A percentile compares a stretch with the other conserved stretches of the same genome.
These are phyloP conservation scores for Scalesia atractyloides DNA, from an alignment of 129 eudicot species.

Conservation along the genomic window DNA sequence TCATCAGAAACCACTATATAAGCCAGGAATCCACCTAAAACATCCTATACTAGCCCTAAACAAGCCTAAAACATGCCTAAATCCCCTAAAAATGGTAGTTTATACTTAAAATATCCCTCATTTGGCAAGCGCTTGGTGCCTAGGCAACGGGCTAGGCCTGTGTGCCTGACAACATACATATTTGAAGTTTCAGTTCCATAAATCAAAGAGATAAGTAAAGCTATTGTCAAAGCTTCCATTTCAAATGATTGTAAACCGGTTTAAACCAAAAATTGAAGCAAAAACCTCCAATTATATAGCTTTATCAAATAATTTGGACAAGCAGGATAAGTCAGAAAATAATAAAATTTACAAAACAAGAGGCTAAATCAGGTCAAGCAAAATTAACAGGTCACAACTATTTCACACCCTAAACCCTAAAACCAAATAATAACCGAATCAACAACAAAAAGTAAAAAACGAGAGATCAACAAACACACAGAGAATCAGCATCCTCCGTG, in stretches of 20 bases:
- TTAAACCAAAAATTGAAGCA: background rate
- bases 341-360: background rate
- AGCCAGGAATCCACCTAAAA: too few species aligned
- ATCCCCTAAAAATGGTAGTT: too few species aligned
- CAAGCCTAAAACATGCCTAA: too few species aligned
- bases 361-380: background rate
- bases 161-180: background rate
- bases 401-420: conserved; percentile 4
- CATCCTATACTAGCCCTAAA: too few species aligned
- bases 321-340: background rate
- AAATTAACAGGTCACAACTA: background rate
- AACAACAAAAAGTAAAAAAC: background rate
- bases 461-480: conserved; percentile 38
- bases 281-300: background rate
- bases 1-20: too few species aligned
- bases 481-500: conserved; percentile 51
- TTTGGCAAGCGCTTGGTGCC: too few species aligned
- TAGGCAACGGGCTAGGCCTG: too few species aligned
- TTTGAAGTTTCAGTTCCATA: background rate
- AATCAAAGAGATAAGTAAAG: background rate
- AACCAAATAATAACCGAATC: background rate
- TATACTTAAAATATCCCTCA: too few species aligned
- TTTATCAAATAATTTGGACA: background rate
- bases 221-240: background rate
- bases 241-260: background rate